Base-by-base conservation (phyloP, 2,329 filamentous ascomycete species). In the Drechslerella stenobrocha region DNA sequence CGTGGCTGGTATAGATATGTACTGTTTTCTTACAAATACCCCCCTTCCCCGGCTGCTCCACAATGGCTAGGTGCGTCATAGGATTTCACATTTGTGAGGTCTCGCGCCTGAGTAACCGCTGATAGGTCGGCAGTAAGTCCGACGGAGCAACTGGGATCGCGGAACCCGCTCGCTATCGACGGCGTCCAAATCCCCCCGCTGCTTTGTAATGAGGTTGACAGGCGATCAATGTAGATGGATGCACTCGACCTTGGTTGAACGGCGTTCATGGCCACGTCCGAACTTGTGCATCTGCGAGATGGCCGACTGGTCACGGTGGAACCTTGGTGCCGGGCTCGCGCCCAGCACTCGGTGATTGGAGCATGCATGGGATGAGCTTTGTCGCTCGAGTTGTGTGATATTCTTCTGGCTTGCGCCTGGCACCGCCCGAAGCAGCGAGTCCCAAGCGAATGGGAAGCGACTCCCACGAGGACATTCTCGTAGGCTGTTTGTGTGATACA, bases 361-460 rank as follows among this genome's bases (percentile, higher is more conserved):
- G 30, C 30, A 32, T 32, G 30, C 34, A 37, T 4, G 34, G 15
- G 11, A 4, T 37, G n/a, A n/a, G n/a, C n/a, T n/a, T n/a, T n/a
- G n/a, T n/a, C n/a, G n/a, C n/a, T 13, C 30, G 30, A 13, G 34
- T 37, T 13, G 15, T 42, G 22, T 22, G 20, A 46, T 47, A 7
- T 11, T 9, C 2, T n/a, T 47, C 2, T 15, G 5, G 22, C 15
- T 28, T 55, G 53, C 61, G 51, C 53, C 61, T 46, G 55, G 26
- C 37, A 51, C 50, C 48, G 34, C 50, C 50, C 46, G 45, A 67
- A 67, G 44, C 51, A 60, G 63, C 63, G 52, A 60, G 63, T 67
- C 55, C 55, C 63, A 60, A 58, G 63, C 63, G 63, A 67, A 55
- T 53, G 63, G 22, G 4, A 67, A 67, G 53, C 61, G 61, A 55